phyloP scores from a whole-genome alignment of 2,329 filamentous ascomycete genomes.

The Simplicillium sp. region DNA sequence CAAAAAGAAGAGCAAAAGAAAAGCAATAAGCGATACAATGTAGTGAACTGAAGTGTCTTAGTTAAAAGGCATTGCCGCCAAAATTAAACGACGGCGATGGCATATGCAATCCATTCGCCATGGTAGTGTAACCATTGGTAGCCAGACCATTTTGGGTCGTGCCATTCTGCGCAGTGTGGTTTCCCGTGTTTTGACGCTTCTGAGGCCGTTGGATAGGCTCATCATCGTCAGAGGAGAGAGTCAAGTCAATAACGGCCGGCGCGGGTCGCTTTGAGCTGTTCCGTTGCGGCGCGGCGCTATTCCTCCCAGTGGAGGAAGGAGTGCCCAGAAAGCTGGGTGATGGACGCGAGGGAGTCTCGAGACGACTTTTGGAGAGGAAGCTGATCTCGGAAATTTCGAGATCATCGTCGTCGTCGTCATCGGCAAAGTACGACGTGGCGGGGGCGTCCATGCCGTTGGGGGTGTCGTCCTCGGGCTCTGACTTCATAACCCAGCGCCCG shows the following conservation, averaged over 20 bases:
- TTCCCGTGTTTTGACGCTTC: slow-evolving; percentile 32
- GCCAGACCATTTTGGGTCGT: background rate
- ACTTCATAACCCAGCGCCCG: slow-evolving; percentile 58
- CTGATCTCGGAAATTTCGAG: slow-evolving; percentile 36
- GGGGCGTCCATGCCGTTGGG: slow-evolving; percentile 17
- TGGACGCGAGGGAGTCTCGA: slow-evolving; percentile 25
- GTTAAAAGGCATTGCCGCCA: too few species aligned
- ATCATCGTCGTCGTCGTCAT: slow-evolving; percentile 40
- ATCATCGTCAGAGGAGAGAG: slow-evolving; percentile 45
- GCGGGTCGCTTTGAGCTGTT: slow-evolving; percentile 34
- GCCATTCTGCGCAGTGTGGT: too few species aligned
- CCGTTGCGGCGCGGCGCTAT: slow-evolving; percentile 24
- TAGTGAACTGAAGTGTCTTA: too few species aligned
- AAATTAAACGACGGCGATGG: background rate
- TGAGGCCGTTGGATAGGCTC: slow-evolving; percentile 33
- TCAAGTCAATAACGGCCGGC: slow-evolving; percentile 50
- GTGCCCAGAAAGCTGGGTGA: slow-evolving; percentile 24
- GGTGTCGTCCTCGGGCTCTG: slow-evolving; percentile 18
- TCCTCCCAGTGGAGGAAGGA: slow-evolving; percentile 27
- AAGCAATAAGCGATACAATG: too few species aligned
- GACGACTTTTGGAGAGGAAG: slow-evolving; percentile 20
- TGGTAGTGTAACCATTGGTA: background rate
- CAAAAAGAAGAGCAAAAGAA: too few species aligned
- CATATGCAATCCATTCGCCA: slow-evolving; percentile 8
- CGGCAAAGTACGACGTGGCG: slow-evolving; percentile 15